phyloP scores from a whole-genome alignment of 2,329 filamentous ascomycete genomes.

The Ophiocordyceps sinensis region DNA sequence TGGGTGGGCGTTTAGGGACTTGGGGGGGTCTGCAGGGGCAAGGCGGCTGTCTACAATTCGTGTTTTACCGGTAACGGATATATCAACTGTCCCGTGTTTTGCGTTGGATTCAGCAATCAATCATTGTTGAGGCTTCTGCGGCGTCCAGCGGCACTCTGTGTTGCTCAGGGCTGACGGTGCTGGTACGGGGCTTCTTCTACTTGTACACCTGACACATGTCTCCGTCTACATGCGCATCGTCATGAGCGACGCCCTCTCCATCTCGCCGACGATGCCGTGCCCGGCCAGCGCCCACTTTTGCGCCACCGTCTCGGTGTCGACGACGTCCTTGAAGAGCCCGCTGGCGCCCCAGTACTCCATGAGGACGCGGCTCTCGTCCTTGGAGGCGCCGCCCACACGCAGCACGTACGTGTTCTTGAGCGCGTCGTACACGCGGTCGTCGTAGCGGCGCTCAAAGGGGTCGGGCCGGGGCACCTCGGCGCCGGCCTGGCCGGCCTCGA shows the following conservation, averaged over 20 bases:
- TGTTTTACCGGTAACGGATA: not conserved
- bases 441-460: slow-evolving; percentile 41
- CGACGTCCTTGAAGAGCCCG: slow-evolving; percentile 56
- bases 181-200: slow-evolving; percentile 1
- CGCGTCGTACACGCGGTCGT: slow-evolving; percentile 38
- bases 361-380: slow-evolving; percentile 59
- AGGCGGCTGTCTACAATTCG: not conserved
- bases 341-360: slow-evolving; percentile 92
- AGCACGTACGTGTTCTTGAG: slow-evolving; percentile 36
- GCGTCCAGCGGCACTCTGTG: no score
- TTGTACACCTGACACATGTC: slow-evolving; percentile 13
- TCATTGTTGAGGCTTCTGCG: no score
- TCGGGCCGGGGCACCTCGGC: slow-evolving; percentile 27
- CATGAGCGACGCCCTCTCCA: slow-evolving; percentile 53
- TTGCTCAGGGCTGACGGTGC: slow-evolving; percentile 8
- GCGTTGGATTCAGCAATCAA: no score
- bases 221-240: slow-evolving; percentile 27
- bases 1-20: not conserved
- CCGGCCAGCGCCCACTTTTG: slow-evolving; percentile 79
- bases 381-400: slow-evolving; percentile 53
- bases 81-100: no score
- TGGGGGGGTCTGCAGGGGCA: not conserved
- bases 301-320: slow-evolving; percentile 57
- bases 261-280: slow-evolving; percentile 69
- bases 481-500: slow-evolving; percentile 27